These are phyloP conservation scores for Ogataea henricii DNA, from an alignment of 805 yeast genomes.

Conservation along the genomic window DNA sequence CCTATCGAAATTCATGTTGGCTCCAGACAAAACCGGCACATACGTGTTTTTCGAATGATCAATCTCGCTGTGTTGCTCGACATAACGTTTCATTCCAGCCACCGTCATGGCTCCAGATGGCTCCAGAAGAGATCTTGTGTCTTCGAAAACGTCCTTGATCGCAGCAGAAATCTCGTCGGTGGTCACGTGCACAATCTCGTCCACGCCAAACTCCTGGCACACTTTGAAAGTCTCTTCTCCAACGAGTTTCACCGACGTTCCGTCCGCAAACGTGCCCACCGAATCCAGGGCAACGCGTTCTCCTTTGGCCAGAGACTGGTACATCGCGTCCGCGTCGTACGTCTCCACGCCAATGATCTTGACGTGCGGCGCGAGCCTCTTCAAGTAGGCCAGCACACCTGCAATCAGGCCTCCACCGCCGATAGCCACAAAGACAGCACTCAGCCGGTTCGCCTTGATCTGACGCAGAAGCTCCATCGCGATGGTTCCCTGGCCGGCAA, in stretches of 20 bases:
- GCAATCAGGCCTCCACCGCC: constrained; percentile 98
- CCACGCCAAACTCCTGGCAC: constrained; percentile 69
- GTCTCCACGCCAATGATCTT: constrained; percentile 96
- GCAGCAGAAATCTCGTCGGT: constrained; percentile 97
- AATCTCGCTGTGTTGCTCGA: constrained; percentile 64
- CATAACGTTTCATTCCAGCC: constrained; percentile 89
- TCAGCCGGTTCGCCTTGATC: constrained; percentile 69
- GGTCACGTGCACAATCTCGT: constrained; percentile 79
- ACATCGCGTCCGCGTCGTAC: constrained; percentile 90
- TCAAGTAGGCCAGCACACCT: constrained; percentile 87
- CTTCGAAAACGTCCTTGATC: constrained; percentile 94
- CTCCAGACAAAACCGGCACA: constrained; percentile 89
- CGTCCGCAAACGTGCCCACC: constrained; percentile 99
- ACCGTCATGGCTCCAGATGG: constrained; percentile 97
- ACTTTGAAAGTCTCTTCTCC: constrained; percentile 93
- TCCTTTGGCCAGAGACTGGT: constrained; percentile 62
- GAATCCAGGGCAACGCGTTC: constrained; percentile 56
- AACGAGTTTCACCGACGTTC: constrained; percentile 88
- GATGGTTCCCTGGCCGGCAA: constrained; percentile 98
- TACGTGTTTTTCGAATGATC: constrained; percentile 72
- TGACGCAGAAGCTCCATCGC: constrained; percentile 93
- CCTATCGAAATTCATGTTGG: constrained; percentile 97
- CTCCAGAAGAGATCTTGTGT: constrained; percentile 89
- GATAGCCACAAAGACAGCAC: constrained; percentile 87
- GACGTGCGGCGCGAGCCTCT: constrained; percentile 96